phyloP scores from a whole-genome alignment of 192 early-diverging fungal species.

The Rhizophlyctis rosea region DNA sequence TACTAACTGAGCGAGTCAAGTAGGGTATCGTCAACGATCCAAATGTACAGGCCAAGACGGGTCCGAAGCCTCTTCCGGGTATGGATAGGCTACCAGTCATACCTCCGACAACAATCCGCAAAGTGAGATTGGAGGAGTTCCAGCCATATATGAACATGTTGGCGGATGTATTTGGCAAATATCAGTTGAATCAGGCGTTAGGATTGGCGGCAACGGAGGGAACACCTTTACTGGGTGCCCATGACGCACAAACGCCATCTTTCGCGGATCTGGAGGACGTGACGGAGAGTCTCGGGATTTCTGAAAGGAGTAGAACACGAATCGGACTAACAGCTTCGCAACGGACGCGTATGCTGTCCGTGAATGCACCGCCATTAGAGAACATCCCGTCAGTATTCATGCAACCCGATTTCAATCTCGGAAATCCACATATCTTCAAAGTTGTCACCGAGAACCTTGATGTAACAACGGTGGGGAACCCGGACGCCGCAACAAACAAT shows the following conservation, averaged over 20 bases:
- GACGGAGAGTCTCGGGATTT: conserved; percentile 16
- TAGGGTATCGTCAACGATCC: conserved; percentile 75
- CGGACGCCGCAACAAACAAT: conserved; percentile 57
- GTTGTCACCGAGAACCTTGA: conserved; percentile 74
- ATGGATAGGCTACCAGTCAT: conserved; percentile 51
- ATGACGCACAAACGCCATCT: conserved; percentile 21
- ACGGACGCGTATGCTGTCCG: conserved; percentile 50
- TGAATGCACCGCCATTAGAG: conserved; percentile 70
- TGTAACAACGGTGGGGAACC: conserved; percentile 43
- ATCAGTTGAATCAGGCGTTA: conserved; percentile 64
- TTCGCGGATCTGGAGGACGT: conserved; percentile 24
- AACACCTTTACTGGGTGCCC: conserved; percentile 34
- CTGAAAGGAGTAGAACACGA: conserved; percentile 2
- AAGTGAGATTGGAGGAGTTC: conserved; percentile 76
- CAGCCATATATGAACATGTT: conserved; percentile 75
- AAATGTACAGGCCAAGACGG: conserved; percentile 41
- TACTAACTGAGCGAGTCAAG: conserved; percentile 6
- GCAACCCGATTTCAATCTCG: conserved; percentile 76
- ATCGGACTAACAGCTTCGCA: conserved; percentile 34
- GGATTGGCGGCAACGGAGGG: conserved; percentile 56
- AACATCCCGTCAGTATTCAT: conserved; percentile 89
- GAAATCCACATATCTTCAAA: conserved; percentile 87
- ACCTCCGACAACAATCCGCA: conserved; percentile 58
- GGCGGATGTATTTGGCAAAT: conserved; percentile 74
- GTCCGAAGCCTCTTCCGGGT: conserved; percentile 30